phyloP scores from a whole-genome alignment of 495 filamentous ascomycete species.

The Chaetomium tenue region DNA sequence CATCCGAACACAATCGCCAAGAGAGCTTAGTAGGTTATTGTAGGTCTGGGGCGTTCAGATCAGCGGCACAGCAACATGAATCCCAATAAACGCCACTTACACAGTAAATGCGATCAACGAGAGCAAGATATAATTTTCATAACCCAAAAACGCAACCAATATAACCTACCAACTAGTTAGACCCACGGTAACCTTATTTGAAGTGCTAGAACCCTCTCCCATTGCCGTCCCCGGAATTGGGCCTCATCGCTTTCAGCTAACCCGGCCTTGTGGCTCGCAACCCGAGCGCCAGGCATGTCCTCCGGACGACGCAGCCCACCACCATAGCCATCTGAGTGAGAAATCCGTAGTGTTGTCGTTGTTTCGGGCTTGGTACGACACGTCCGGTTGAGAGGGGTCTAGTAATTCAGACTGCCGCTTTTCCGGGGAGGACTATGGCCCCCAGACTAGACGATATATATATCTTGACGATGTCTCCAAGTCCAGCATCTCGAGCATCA shows the following conservation, averaged over 20 bases:
- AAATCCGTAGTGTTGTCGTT: background rate
- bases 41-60: too few relatives aligned
- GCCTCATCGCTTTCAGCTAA: background rate
- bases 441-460: background rate
- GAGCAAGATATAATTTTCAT: too few relatives aligned
- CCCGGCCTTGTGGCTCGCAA: background rate
- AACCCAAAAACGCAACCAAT: too few relatives aligned
- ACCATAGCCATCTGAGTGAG: background rate
- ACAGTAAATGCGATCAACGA: too few relatives aligned
- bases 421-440: background rate
- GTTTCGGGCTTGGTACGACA: background rate
- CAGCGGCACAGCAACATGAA: too few relatives aligned
- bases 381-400: background rate
- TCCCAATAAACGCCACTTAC: too few relatives aligned
- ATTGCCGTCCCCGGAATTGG: background rate
- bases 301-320: background rate
- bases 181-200: too few relatives aligned
- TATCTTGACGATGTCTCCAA: background rate
- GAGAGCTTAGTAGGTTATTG: background rate
- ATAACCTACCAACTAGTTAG: too few relatives aligned
- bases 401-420: background rate
- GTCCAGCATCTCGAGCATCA: background rate
- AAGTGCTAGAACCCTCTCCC: background rate
- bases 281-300: background rate
- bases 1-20: too few relatives aligned